Conservation (phyloP, 257 asterid genomes). For the Buddleja alternifolia region DNA sequence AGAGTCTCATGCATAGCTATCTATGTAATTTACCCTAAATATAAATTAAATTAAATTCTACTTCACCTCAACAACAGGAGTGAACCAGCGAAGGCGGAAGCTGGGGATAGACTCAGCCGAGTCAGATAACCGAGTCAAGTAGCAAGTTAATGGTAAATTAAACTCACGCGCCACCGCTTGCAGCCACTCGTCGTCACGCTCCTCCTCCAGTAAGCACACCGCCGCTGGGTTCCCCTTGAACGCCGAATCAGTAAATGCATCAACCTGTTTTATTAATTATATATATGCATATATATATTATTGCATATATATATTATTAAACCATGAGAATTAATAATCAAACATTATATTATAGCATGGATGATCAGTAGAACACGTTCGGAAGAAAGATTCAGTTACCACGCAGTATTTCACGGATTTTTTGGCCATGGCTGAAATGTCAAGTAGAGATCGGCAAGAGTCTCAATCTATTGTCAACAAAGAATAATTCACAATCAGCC, state of each 20-base stretch:
- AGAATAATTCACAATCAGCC: no score
- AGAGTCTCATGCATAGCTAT: no score
- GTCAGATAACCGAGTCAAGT: constrained; percentile 50
- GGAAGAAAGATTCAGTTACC: constrained; percentile 36
- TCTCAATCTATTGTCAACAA: no score
- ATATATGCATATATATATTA: background rate
- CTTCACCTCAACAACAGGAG: constrained; percentile 91
- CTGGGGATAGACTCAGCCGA: constrained; percentile 40
- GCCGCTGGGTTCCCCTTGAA: constrained; percentile 97
- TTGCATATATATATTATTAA: no score
- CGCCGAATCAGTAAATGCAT: constrained; percentile 81
- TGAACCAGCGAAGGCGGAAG: constrained; percentile 93
- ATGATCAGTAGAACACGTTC: no score
- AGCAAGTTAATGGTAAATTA: constrained; percentile 74
- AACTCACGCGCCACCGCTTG: constrained; percentile 90
- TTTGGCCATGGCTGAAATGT: constrained; percentile 39
- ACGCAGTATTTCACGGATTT: constrained; percentile 68
- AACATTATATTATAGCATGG: no score
- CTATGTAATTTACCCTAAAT: no score
- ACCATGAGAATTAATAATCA: no score
- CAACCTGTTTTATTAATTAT: constrained; percentile 57
- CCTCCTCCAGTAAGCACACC: constrained; percentile 83
- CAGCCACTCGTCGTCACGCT: constrained; percentile 79
- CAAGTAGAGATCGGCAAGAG: background rate
- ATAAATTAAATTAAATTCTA: no score